A percentile compares a stretch with the other conserved stretches of the same genome.
These are phyloP conservation scores for Aspergillus sp. DNA, from an alignment of 2,329 filamentous ascomycete genomes.

Conservation along the genomic window DNA sequence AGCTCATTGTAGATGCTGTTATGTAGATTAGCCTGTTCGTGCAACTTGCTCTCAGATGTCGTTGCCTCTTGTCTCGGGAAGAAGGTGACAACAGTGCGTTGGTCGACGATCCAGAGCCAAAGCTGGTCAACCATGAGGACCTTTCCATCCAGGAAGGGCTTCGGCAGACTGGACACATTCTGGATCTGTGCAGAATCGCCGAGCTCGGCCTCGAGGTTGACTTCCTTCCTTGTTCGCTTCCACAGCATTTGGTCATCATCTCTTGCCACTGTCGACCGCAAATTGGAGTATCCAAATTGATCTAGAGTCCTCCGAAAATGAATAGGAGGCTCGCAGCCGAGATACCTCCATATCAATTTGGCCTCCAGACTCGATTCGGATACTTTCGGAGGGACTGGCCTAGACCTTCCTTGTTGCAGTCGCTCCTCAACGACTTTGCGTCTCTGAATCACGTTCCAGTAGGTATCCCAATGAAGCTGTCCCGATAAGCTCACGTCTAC, in stretches of 20 bases:
- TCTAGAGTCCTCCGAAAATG: constrained; percentile 55
- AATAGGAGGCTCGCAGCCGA: constrained; percentile 52
- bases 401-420: constrained; percentile 44
- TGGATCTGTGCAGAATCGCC: constrained; percentile 32
- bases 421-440: constrained; percentile 47
- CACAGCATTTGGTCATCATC: constrained; percentile 61
- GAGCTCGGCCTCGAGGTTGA: constrained; percentile 28
- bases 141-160: constrained; percentile 22
- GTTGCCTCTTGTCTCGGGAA: constrained; percentile 27
- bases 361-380: constrained; percentile 47
- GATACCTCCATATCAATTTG: constrained; percentile 54
- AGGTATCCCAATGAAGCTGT: constrained; percentile 56
- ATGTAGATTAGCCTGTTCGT: constrained; percentile 47
- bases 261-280: constrained; percentile 50
- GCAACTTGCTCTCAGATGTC: constrained; percentile 23
- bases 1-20: constrained; percentile 58
- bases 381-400: constrained; percentile 48
- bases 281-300: constrained; percentile 54
- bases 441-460: constrained; percentile 48
- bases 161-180: constrained; percentile 8
- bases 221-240: constrained; percentile 49
- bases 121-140: constrained; percentile 62
- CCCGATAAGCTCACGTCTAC: not conserved
- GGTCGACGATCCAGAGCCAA: constrained; percentile 44
- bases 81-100: constrained; percentile 25